Evolutionary conservation across 768 basidiomycete species (phyloP), one percentile per base, ranked within the genome.

Genomic region (Rhodotorula babjevae): DNA sequence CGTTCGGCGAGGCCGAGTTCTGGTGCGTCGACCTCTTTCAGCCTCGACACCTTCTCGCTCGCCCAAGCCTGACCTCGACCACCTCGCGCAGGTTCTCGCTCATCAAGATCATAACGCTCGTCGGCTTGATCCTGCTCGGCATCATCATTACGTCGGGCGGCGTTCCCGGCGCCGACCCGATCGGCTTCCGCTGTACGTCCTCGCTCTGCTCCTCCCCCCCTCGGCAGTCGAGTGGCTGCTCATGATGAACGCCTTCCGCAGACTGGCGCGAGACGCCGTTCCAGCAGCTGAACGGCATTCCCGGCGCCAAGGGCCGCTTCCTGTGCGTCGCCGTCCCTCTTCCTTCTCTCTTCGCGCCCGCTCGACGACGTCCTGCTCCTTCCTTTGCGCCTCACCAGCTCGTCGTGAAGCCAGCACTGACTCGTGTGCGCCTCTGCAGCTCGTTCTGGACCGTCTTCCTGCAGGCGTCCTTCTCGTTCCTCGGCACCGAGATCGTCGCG

Each of bases 351-450:
- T n/a, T n/a, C n/a, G n/a, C n/a, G n/a, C n/a, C n/a, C n/a, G n/a
- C 4, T 36, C 36, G 36, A 36, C 36, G 5, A 36, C 36, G 36
- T 9, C 36, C 36, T 4, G 5, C 36, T 36, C 36, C 9, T 9
- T 4, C 36, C 36, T 36, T 9, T 36, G 5, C 9, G 9, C 36
- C 36, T 36, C 36, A 36, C 36, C 5, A 36, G 36, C 4, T 44
- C 40, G 4, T 40, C 25, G 0, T 27, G 16, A 15, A 18, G 50
- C n/a, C 4, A 27, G 7, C 25, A 9, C 52, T 46, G 42, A 31
- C 40, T 23, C 10, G 92, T 93, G n/a, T 6, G 92, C 90, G 23
- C 96, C 12, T 25, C 23, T 23, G 23, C 50, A 52, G 94, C 84
- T 92, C 91, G 76, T 92, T 93, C 76, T 31, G 55, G 9, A 73